These are phyloP conservation scores for Didymella pomorum DNA, from an alignment of 2,329 filamentous ascomycete genomes.

Conservation along the genomic window DNA sequence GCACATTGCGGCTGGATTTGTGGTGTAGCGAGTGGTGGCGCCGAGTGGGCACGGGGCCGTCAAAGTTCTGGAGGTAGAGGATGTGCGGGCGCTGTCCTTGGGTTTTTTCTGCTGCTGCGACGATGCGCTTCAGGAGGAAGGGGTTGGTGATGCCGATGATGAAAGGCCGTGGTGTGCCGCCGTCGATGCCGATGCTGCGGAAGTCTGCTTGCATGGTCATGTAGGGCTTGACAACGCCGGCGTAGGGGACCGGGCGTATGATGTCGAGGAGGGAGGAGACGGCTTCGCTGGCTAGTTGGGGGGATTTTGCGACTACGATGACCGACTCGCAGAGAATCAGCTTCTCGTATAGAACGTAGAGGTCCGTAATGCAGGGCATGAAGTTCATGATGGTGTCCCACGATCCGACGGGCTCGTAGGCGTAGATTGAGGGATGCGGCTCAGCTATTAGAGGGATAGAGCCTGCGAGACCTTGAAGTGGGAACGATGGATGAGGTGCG, in stretches of 20 bases:
- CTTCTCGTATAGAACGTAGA: slow-evolving; percentile 53
- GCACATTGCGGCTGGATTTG: slow-evolving; percentile 45
- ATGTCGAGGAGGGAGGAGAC: slow-evolving; percentile 52
- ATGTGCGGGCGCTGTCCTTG: slow-evolving; percentile 49
- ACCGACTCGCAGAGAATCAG: slow-evolving; percentile 52
- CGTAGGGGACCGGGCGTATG: slow-evolving; percentile 52
- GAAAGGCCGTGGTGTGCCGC: slow-evolving; percentile 50
- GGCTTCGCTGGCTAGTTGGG: slow-evolving; percentile 52
- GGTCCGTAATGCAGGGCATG: slow-evolving; percentile 52
- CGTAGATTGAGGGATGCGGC: slow-evolving; percentile 47
- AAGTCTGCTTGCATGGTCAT: slow-evolving; percentile 56
- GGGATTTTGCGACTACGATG: slow-evolving; percentile 53
- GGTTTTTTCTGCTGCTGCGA: slow-evolving; percentile 46
- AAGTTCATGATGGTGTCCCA: slow-evolving; percentile 52
- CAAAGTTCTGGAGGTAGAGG: slow-evolving; percentile 50
- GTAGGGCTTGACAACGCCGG: slow-evolving; percentile 52
- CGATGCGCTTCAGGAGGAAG: slow-evolving; percentile 52
- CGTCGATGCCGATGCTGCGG: slow-evolving; percentile 50
- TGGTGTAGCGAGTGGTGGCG: slow-evolving; percentile 49
- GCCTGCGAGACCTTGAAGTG: slow-evolving; percentile 50
- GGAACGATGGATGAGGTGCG: slow-evolving; percentile 52
- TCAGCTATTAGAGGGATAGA: slow-evolving; percentile 43
- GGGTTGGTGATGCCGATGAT: slow-evolving; percentile 54
- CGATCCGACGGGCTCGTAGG: slow-evolving; percentile 51
- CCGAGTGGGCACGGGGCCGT: slow-evolving; percentile 48